Evolutionary conservation across 306 rosid species (phyloP).

Genomic region (Acacia melanoxylon): DNA sequence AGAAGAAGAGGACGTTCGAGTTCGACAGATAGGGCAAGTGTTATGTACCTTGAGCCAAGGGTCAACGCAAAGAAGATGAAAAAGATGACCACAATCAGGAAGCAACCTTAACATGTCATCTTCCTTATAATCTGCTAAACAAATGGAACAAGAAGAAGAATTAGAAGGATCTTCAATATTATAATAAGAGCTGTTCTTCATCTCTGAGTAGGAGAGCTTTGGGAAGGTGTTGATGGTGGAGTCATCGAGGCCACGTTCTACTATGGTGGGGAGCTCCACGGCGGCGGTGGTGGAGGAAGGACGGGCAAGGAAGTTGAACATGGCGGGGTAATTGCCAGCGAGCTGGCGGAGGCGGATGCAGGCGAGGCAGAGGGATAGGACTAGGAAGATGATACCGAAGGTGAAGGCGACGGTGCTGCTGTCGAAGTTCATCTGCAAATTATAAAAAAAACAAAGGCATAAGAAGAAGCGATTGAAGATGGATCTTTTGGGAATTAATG

Average conservation of each 20-base stretch:
- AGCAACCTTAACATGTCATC: constrained; percentile 43
- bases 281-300: not conserved
- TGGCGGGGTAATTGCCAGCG: not conserved
- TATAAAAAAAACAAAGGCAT: no score
- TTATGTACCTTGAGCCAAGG: constrained; percentile 50
- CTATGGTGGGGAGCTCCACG: not conserved
- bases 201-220: constrained; percentile 29
- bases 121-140: constrained; percentile 56
- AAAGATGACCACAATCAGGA: constrained; percentile 47
- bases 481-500: not conserved
- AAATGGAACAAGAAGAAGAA: constrained; percentile 44
- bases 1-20: not conserved
- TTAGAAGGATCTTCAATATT: not conserved
- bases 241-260: constrained; percentile 28
- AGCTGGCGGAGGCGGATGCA: constrained; percentile 31
- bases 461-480: not conserved
- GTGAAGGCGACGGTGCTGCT: constrained; percentile 16
- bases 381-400: constrained; percentile 14
- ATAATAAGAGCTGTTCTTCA: not conserved
- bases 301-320: constrained; percentile 6
- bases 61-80: constrained; percentile 46
- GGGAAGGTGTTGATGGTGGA: constrained; percentile 33
- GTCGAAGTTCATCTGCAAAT: constrained; percentile 19
- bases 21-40: constrained; percentile 56
- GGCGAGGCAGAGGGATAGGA: constrained; percentile 12